phyloP scores from a whole-genome alignment of 2,329 filamentous ascomycete species.

The Aureobasidium subglaciale region DNA sequence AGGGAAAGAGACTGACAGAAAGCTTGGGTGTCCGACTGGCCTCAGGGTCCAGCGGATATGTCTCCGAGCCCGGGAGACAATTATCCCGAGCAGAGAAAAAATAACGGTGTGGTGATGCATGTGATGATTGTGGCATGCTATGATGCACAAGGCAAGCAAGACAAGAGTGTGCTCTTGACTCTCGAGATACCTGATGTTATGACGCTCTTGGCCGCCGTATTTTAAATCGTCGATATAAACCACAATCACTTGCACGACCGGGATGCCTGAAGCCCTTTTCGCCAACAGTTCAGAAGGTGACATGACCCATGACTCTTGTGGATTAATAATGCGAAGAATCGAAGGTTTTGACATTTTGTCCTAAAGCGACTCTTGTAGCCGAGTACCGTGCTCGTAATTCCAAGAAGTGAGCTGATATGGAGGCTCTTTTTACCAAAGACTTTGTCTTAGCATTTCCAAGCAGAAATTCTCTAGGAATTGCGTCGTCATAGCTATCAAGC shows the following conservation, averaged over 20 bases:
- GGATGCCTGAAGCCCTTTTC: neutral
- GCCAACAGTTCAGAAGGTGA: too few species aligned
- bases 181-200: too few species aligned
- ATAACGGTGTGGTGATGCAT: too few species aligned
- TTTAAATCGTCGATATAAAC: neutral
- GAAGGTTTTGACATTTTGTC: neutral
- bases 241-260: neutral
- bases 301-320: neutral
- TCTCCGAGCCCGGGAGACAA: neutral
- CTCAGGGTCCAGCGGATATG: neutral
- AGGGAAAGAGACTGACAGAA: neutral
- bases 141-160: neutral
- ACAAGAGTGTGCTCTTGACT: too few species aligned
- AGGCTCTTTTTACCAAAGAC: neutral
- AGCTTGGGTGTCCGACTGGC: neutral
- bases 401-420: neutral
- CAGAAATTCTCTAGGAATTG: neutral
- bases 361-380: neutral
- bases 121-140: neutral
- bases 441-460: neutral
- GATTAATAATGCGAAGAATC: neutral
- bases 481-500: constrained; percentile 43
- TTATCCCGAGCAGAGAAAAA: neutral
- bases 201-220: too few species aligned
- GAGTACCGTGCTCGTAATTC: too few species aligned